These are phyloP conservation scores for Cytospora paraplurivora DNA, from an alignment of 2,329 filamentous ascomycete genomes.

Conservation along the genomic window DNA sequence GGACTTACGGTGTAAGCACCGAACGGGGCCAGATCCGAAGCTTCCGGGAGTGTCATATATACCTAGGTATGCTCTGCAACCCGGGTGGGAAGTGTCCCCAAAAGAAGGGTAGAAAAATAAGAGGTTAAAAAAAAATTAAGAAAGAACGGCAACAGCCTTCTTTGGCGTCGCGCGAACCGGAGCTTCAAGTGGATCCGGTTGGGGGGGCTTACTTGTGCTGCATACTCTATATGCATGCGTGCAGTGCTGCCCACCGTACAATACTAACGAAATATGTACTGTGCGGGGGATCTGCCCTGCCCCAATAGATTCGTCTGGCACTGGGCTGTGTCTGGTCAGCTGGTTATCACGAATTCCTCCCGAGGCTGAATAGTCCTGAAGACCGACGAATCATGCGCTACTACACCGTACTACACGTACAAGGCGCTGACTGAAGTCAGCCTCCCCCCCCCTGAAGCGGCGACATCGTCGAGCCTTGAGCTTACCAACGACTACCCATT, in stretches of 20 bases:
- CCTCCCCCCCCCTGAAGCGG: neutral
- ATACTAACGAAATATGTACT: neutral
- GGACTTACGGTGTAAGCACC: neutral
- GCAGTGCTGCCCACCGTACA: neutral
- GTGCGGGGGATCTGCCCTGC: neutral
- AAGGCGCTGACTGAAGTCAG: neutral
- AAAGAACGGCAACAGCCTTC: neutral
- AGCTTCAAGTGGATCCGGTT: neutral
- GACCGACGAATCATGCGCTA: neutral
- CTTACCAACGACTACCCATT: neutral
- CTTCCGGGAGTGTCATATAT: conserved; percentile 16
- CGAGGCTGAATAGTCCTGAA: neutral
- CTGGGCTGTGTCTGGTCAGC: too few species aligned
- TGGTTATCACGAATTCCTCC: neutral
- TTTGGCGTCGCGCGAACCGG: neutral
- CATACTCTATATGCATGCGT: neutral
- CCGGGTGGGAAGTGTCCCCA: neutral
- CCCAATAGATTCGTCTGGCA: too few species aligned
- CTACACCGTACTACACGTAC: neutral
- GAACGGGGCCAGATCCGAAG: conserved; percentile 18
- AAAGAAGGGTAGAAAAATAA: neutral
- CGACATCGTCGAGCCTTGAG: neutral
- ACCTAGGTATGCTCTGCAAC: neutral
- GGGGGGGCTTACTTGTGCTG: neutral
- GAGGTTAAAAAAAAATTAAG: neutral